Evolutionary conservation across 495 filamentous ascomycete genomes (phyloP).

Genomic region (Penicillium waksmanii): DNA sequence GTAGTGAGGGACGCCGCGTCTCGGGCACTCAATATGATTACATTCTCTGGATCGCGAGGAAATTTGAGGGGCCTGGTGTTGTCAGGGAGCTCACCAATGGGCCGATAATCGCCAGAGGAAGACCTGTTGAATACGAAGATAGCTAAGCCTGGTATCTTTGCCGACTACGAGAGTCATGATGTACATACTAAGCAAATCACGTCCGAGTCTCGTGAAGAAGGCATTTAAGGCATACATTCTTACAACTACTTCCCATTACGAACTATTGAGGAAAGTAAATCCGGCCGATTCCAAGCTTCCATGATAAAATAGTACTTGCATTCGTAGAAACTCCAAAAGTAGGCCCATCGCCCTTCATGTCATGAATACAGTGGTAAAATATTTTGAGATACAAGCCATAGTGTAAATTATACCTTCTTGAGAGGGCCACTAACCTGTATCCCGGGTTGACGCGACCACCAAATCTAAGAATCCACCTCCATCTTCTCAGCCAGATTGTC

Average conservation of each 20-base stretch:
- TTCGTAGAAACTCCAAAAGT: slow-evolving; percentile 2
- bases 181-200: background rate
- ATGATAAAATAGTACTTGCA: slow-evolving; percentile 7
- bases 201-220: background rate
- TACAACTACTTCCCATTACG: background rate
- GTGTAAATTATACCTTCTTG: slow-evolving; percentile 27
- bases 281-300: slow-evolving; percentile 8
- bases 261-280: background rate
- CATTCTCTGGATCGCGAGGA: slow-evolving; percentile 39
- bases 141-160: background rate
- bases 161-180: background rate
- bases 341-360: slow-evolving; percentile 16
- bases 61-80: slow-evolving; percentile 41
- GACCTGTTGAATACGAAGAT: slow-evolving; percentile 1
- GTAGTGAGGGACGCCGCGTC: slow-evolving; percentile 34
- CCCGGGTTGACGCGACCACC: slow-evolving; percentile 7
- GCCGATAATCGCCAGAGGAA: background rate
- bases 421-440: slow-evolving; percentile 20
- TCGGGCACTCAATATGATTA: slow-evolving; percentile 36
- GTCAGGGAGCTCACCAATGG: slow-evolving; percentile 27
- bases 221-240: background rate
- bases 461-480: slow-evolving; percentile 79
- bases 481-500: slow-evolving; percentile 77
- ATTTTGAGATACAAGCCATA: slow-evolving; percentile 16
- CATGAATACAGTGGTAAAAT: slow-evolving; percentile 20